These are phyloP conservation scores for Mallotus japonicus DNA, from an alignment of 441 rosid genomes.

Conservation along the genomic window DNA sequence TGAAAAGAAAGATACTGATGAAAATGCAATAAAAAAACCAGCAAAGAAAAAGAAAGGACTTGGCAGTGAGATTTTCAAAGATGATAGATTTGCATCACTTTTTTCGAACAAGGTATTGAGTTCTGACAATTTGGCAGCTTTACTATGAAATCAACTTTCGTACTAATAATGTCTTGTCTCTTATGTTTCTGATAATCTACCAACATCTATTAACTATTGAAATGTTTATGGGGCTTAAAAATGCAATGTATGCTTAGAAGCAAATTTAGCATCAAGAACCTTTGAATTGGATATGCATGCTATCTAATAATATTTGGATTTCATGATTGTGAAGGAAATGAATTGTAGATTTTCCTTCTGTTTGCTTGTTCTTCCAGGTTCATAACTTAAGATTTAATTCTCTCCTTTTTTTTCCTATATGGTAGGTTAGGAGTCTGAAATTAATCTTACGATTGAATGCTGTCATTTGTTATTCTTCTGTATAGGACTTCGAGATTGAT, in stretches of 20 bases:
- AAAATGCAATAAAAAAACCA: slow-evolving; percentile 51
- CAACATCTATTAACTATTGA: neutral
- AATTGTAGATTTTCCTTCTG: neutral
- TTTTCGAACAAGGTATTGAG: slow-evolving; percentile 59
- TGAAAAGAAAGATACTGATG: slow-evolving; percentile 46
- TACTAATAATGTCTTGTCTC: neutral
- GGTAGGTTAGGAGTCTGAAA: neutral
- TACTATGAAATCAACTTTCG: neutral
- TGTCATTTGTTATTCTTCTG: neutral
- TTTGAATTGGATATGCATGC: neutral
- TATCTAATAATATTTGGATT: neutral
- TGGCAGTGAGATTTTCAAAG: slow-evolving; percentile 45
- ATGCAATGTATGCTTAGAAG: neutral
- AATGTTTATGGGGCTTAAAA: neutral
- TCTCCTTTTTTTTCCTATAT: neutral
- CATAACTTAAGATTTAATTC: neutral
- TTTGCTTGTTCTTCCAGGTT: slow-evolving; percentile 9
- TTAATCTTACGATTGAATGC: neutral
- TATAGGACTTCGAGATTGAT: slow-evolving; percentile 73
- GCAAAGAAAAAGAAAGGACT: slow-evolving; percentile 76
- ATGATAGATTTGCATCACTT: slow-evolving; percentile 51
- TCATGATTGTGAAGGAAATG: neutral
- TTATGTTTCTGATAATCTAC: neutral
- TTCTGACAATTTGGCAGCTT: slow-evolving; percentile 3
- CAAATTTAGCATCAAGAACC: neutral